phyloP scores from a whole-genome alignment of 108 stramenopile species.

The Fragilaria crotonensis region DNA sequence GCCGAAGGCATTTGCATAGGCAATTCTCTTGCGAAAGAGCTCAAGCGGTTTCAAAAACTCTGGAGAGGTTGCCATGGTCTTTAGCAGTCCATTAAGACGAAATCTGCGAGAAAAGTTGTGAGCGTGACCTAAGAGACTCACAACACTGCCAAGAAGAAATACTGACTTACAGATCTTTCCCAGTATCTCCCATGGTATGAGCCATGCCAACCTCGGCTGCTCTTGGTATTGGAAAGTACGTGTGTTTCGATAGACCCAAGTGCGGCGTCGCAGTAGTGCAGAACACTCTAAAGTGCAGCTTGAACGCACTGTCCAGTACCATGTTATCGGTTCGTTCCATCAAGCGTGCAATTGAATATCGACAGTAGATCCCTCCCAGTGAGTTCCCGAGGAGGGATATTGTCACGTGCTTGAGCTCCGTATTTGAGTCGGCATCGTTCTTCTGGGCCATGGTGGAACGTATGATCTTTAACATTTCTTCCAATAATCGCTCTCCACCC shows the following conservation, averaged over 20 bases:
- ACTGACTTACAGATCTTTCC: conserved; percentile 42
- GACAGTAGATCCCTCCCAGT: conserved; percentile 75
- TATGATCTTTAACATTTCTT: conserved; percentile 61
- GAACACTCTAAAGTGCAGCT: conserved; percentile 60
- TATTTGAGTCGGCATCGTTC: neutral
- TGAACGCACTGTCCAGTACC: conserved; percentile 2
- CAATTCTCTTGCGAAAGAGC: conserved; percentile 62
- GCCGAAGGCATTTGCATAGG: conserved; percentile 83
- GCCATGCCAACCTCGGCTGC: conserved; percentile 59
- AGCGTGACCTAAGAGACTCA: conserved; percentile 14
- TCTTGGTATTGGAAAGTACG: conserved; percentile 68
- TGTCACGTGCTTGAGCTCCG: conserved; percentile 31
- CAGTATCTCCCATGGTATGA: conserved; percentile 49
- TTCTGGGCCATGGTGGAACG: conserved; percentile 36
- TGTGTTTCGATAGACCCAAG: conserved; percentile 67
- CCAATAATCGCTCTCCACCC: conserved; percentile 67
- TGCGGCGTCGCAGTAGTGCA: conserved; percentile 86
- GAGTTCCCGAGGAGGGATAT: conserved; percentile 81
- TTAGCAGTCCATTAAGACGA: conserved; percentile 32
- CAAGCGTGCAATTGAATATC: conserved; percentile 71
- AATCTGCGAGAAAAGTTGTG: conserved; percentile 13
- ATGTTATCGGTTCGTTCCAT: conserved; percentile 11
- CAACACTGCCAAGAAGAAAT: too few species aligned
- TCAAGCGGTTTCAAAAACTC: conserved; percentile 51
- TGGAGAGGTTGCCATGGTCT: conserved; percentile 29